Conservation (phyloP, 2,329 filamentous ascomycete species). For the Colletotrichum sp. region DNA sequence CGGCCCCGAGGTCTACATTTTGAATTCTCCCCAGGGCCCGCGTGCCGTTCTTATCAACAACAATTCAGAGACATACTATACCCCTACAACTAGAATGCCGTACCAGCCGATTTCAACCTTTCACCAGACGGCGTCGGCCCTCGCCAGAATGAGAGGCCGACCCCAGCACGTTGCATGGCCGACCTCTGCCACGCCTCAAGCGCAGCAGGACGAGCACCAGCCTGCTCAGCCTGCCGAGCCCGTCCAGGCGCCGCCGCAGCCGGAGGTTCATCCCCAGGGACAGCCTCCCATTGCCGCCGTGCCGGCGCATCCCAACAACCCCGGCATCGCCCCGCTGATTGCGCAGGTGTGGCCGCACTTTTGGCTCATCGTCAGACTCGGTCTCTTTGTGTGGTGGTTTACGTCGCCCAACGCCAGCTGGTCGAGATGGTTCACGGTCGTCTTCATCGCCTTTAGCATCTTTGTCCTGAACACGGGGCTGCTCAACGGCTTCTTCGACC, state of each 20-base stretch:
- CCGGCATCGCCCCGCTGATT: constrained; percentile 39
- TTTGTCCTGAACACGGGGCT: constrained; percentile 66
- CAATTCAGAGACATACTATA: constrained; percentile 56
- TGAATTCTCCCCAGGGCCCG: constrained; percentile 65
- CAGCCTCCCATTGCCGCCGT: constrained; percentile 29
- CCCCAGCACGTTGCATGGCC: constrained; percentile 17
- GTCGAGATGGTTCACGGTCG: constrained; percentile 62
- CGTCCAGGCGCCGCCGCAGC: constrained; percentile 25
- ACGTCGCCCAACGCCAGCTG: constrained; percentile 63
- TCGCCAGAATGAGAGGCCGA: constrained; percentile 5
- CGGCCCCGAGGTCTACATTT: constrained; percentile 60
- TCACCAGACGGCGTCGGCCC: background rate
- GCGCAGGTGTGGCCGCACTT: constrained; percentile 63
- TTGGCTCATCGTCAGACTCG: constrained; percentile 64
- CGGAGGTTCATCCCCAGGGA: constrained; percentile 29
- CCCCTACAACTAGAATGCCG: constrained; percentile 37
- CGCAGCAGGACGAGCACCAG: background rate
- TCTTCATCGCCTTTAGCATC: constrained; percentile 57
- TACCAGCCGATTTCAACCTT: background rate
- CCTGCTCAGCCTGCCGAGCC: constrained; percentile 5
- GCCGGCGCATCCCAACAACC: constrained; percentile 43
- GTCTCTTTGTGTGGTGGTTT: constrained; percentile 69
- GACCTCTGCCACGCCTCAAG: constrained; percentile 22
- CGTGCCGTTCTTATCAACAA: constrained; percentile 62
- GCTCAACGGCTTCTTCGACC: constrained; percentile 59